These are phyloP conservation scores for Poa annua DNA, from an alignment of 176 grass and related monocot species.

Conservation along the genomic window DNA sequence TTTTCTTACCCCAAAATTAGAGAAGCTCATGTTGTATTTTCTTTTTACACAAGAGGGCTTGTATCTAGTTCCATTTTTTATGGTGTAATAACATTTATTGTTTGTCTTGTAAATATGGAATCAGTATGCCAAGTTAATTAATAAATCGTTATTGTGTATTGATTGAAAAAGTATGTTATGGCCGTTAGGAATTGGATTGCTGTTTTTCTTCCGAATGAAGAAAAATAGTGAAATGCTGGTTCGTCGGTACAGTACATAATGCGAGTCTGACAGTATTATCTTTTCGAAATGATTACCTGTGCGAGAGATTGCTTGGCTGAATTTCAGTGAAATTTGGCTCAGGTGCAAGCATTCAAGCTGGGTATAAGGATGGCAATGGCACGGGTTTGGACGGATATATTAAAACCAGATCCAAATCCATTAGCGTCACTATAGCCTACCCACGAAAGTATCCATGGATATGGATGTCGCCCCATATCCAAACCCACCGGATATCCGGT, in stretches of 20 bases:
- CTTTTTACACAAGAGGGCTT: slow-evolving; percentile 19
- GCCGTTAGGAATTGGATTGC: background rate
- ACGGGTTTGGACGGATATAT: too few species aligned
- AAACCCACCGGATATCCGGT: too few species aligned
- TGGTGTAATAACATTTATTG: slow-evolving; percentile 2
- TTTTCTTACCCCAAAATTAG: slow-evolving; percentile 8
- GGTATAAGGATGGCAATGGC: too few species aligned
- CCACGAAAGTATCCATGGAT: too few species aligned
- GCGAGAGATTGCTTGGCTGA: background rate
- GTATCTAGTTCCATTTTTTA: slow-evolving; percentile 12
- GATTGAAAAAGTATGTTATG: background rate
- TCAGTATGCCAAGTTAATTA: background rate
- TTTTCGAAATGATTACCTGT: background rate
- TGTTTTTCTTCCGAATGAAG: background rate
- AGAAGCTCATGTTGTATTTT: slow-evolving; percentile 43
- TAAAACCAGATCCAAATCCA: too few species aligned
- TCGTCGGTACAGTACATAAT: background rate
- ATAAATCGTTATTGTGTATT: background rate
- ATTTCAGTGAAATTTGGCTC: background rate
- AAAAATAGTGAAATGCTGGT: background rate
- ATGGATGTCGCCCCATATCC: too few species aligned
- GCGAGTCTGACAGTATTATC: background rate
- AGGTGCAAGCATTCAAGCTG: background rate
- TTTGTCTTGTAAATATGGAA: slow-evolving; percentile 41
- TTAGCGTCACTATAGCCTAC: too few species aligned